phyloP scores from a whole-genome alignment of 495 filamentous ascomycete genomes.

The Copromyces sp. region DNA sequence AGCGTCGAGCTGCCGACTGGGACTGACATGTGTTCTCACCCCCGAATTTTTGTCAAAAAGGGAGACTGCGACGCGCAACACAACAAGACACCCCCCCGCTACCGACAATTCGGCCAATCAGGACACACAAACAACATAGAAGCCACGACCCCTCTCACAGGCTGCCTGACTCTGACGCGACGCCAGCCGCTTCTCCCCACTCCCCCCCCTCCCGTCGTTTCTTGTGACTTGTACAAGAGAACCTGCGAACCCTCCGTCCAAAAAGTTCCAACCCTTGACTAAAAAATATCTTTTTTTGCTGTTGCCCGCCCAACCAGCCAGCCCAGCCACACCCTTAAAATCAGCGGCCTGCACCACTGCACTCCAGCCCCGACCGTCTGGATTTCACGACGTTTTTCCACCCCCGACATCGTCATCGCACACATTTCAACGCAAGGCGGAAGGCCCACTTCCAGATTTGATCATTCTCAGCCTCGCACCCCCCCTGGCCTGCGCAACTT shows the following conservation, averaged over 20 bases:
- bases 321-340: not conserved
- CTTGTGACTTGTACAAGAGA: conserved; percentile 1
- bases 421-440: conserved; percentile 16
- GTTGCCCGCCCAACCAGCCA: not conserved
- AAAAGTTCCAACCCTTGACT: not conserved
- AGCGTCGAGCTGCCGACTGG: conserved; percentile 29
- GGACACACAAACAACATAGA: not conserved
- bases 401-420: conserved; percentile 10
- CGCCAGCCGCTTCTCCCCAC: not conserved
- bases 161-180: not conserved
- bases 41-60: conserved; percentile 18
- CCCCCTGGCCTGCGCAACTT: conserved; percentile 5
- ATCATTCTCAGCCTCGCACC: conserved; percentile 19
- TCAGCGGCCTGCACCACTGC: not conserved
- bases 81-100: conserved; percentile 4
- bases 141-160: not conserved
- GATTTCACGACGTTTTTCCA: conserved; percentile 18
- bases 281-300: conserved; percentile 1
- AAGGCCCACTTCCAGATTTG: conserved; percentile 4
- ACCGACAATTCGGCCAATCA: conserved; percentile 14
- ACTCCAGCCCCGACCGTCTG: conserved; percentile 2
- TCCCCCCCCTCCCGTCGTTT: not conserved
- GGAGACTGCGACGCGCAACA: conserved; percentile 16
- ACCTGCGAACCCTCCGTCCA: not conserved
- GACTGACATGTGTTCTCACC: conserved; percentile 29